phyloP scores from a whole-genome alignment of 768 basidiomycete species.

The Leucocoprinus sp. region DNA sequence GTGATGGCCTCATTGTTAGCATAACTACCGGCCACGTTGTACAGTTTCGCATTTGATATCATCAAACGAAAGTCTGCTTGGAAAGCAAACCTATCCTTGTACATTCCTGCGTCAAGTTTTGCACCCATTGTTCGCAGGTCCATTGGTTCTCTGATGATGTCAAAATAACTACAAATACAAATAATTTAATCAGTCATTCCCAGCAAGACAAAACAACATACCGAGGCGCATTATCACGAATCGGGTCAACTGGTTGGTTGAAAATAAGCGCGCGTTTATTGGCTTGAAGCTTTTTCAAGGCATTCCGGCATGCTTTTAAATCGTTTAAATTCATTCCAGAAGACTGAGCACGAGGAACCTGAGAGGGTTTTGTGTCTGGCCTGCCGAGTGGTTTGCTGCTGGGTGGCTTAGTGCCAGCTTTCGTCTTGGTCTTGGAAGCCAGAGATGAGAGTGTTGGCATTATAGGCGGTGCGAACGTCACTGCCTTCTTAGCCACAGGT shows the following conservation, averaged over 20 bases:
- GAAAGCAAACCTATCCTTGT: constrained; percentile 77
- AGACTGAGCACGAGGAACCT: constrained; percentile 61
- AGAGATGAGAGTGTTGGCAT: constrained; percentile 16
- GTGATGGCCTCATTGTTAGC: constrained; percentile 70
- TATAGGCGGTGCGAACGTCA: constrained; percentile 29
- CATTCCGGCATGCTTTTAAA: constrained; percentile 64
- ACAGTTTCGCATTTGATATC: constrained; percentile 78
- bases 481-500: constrained; percentile 24
- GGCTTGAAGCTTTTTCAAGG: constrained; percentile 68
- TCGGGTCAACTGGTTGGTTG: constrained; percentile 90
- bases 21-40: constrained; percentile 66
- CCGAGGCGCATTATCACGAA: constrained; percentile 86
- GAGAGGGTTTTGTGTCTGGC: constrained; percentile 31
- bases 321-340: constrained; percentile 75
- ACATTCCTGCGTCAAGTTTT: constrained; percentile 81
- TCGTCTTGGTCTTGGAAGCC: constrained; percentile 20
- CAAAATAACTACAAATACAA: constrained; percentile 62
- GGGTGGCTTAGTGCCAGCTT: constrained; percentile 15
- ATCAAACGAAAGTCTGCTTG: constrained; percentile 83
- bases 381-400: constrained; percentile 17
- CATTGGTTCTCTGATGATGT: constrained; percentile 89
- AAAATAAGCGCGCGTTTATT: constrained; percentile 74
- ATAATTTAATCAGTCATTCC: constrained; percentile 11
- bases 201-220: constrained; percentile 25
- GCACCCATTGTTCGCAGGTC: constrained; percentile 84